Base-by-base conservation (phyloP, 1,284 basidiomycete genomes). In the Trametes hirsuta region DNA sequence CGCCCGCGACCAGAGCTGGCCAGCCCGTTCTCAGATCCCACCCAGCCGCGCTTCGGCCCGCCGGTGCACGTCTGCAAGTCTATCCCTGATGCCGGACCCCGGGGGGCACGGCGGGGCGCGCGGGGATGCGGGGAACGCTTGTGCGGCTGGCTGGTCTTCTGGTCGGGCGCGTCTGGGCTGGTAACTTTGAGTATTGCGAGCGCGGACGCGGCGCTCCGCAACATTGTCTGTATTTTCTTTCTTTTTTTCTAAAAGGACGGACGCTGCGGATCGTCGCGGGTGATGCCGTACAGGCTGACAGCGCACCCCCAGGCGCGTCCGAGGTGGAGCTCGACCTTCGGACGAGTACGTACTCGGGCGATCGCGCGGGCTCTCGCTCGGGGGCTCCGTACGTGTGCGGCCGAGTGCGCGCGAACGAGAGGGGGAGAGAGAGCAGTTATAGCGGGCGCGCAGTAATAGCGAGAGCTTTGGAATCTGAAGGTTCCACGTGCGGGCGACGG, bases 1-100 rank as follows among this genome's bases (percentile, higher is more conserved):
- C 34, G 40, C 46, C 25, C 14, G 40, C 36, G 47, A 47, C 54
- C 39, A 49, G 54, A 45, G 54, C 54, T 42, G 54, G 53, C 47
- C 24, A 44, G 54, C 54, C 54, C 54, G 37, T 10, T 36, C 47
- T 9, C 35, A 12, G 39, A 12, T 12, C 14, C 39, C n/a, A 18
- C 39, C n/a, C 39, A 12, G 4, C 39, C 39, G 14, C 14, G 39
- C 14, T 40, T 12, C n/a, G 5, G 39, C 39, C 39, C 39, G 11
- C n/a, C 14, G 39, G 47, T 22, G 47, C 21, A n/a, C 30, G 30
- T 30, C 30, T 8, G 8, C 30, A 30, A 8, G 30, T 8, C 30
- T 30, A 30, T 30, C 30, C 8, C 30, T 30, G 30, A 30, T 30
- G 30, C 30, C 30, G 30, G 8, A 30, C 30, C 30, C 30, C 30